Conservation (phyloP, 179 eudicot species). For the Gypsophila paniculata region DNA sequence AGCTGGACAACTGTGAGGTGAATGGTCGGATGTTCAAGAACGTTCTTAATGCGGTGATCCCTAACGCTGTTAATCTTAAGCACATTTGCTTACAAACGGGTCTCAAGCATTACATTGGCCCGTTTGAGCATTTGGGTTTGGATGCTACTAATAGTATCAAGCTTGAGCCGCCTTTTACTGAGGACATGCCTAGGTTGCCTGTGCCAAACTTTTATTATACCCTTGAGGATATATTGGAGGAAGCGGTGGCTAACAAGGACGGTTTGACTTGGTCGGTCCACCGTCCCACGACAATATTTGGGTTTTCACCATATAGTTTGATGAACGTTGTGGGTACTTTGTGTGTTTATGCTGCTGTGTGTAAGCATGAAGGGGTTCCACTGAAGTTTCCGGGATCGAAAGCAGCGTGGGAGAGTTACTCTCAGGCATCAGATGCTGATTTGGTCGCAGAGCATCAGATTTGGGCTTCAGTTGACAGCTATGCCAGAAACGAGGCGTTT, state of each 20-base stretch:
- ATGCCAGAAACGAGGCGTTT: conserved; percentile 45
- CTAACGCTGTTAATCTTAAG: conserved; percentile 28
- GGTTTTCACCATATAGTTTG: conserved; percentile 44
- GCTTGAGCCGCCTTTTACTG: conserved; percentile 36
- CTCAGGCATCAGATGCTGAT: conserved; percentile 41
- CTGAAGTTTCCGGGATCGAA: conserved; percentile 36
- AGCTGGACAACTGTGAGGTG: conserved; percentile 31
- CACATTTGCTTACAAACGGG: conserved; percentile 44
- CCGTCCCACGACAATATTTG: conserved; percentile 34
- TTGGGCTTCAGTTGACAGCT: conserved; percentile 49
- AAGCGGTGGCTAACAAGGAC: conserved; percentile 31
- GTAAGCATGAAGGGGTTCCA: conserved; percentile 40
- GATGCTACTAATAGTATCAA: neutral
- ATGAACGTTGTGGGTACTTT: conserved; percentile 38
- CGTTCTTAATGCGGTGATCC: conserved; percentile 30
- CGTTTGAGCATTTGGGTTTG: conserved; percentile 20
- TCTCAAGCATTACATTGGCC: conserved; percentile 34
- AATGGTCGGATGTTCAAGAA: conserved; percentile 39
- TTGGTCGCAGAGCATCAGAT: conserved; percentile 48
- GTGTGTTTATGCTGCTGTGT: conserved; percentile 45
- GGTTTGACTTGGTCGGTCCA: conserved; percentile 46
- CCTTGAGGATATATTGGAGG: conserved; percentile 36
- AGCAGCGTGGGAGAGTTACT: conserved; percentile 38
- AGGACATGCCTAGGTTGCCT: conserved; percentile 39
- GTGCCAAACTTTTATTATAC: conserved; percentile 39